Base-by-base conservation (phyloP, 2,329 filamentous ascomycete genomes). In the Alternaria gaisen region DNA sequence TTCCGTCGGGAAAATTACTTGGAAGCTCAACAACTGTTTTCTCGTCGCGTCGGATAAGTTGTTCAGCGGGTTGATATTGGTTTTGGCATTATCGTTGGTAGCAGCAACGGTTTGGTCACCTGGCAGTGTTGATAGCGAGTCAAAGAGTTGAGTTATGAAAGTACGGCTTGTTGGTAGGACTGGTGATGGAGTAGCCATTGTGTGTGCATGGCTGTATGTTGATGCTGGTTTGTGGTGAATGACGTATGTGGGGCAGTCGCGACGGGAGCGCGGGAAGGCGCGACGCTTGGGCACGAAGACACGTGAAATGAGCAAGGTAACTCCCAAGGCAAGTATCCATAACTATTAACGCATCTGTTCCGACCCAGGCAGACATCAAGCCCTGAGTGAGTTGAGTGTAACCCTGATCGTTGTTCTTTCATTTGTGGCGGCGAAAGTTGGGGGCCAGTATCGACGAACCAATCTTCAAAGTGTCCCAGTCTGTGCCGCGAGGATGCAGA, bases 1-100 rank as follows among this genome's bases (percentile, higher is more conserved):
- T 55, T 93, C 86, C 64, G 88, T 87, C 0, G 93, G 93, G 72
- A 96, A 96, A 14, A 97, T 81, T 34, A 93, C 91, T 80, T 97
- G 94, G 0, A 97, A 85, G 0, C 92, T 93, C 1, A 93, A 82
- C n/a, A 97, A 82, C 16, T 91, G 80, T 50, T 75, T 77, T 67
- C 76, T 78, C 43, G 69, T 59, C 20, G 61, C 24, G 38, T 76
- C 65, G 8, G 71, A 54, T 59, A 69, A 59, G 61, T 58, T 56
- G 65, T 57, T 67, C 18, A 83, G 72, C 10, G 86, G 83, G 67
- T 85, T 86, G 46, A 75, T 53, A 8, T 73, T 36, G 14, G 46
- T 16, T 14, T 73, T 26, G 8, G 46, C 20, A 24, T 58, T 14
- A 8, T 22, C 3, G 32, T 44, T 8, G 20, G 22, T n/a, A 7